Conservation (phyloP, 495 filamentous ascomycete genomes). For the Penicillium subrubescens region DNA sequence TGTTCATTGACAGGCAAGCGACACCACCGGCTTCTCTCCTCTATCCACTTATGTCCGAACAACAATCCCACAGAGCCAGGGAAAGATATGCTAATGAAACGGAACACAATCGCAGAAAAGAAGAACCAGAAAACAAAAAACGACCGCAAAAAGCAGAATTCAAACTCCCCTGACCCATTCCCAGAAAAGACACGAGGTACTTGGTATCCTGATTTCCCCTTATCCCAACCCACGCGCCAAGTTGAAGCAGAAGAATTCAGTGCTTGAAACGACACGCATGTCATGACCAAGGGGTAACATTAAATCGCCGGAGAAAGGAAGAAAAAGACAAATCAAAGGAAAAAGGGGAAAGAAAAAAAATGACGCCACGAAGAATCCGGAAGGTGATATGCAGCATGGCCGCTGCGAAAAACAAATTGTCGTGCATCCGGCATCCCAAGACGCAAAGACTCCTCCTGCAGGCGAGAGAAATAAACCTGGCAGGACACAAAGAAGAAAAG, state of each 20-base stretch:
- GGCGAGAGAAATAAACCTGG: constrained; percentile 4
- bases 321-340: neutral
- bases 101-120: neutral
- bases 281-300: constrained; percentile 7
- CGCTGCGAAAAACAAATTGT: neutral
- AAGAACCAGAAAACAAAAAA: constrained; percentile 11
- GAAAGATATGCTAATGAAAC: neutral
- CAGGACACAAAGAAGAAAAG: neutral
- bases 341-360: neutral
- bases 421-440: constrained; percentile 7
- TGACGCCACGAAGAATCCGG: neutral
- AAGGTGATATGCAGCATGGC: neutral
- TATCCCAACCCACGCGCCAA: constrained; percentile 15
- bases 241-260: neutral
- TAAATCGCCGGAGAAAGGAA: constrained; percentile 21
- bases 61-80: constrained; percentile 3
- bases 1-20: neutral
- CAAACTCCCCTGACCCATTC: neutral
- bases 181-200: constrained; percentile 12
- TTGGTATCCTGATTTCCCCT: constrained; percentile 20
- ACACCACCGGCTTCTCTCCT: neutral
- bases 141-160: constrained; percentile 13
- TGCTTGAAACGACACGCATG: constrained; percentile 15
- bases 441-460: neutral
- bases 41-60: neutral